Evolutionary conservation across 192 early-diverging fungal species (phyloP), one percentile per base, ranked within the genome.

Genomic region (Umbelopsis vinacea): DNA sequence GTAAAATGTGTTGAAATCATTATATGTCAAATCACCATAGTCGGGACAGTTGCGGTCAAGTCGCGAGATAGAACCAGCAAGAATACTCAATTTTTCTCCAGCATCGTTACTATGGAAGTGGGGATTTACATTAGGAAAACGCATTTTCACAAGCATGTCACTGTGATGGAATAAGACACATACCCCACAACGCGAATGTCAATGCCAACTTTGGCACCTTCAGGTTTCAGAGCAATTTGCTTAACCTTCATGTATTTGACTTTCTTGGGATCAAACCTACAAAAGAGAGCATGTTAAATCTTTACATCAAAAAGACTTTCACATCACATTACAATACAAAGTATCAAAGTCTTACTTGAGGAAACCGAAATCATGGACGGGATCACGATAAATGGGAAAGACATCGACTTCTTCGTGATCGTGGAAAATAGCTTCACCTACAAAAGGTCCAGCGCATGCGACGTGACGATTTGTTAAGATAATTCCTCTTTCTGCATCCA

Each of bases 401-500:
- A 92, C 93, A 69, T 89, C 85, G 0, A 91, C 86, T 70, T 93
- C 89, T 75, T 93, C 93, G 54, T 93, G 93, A 69, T 95, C 87
- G 66, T 90, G 91, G 57, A 88, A 92, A 29, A 95, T 82, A 17
- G 90, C 92, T 68, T 92, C 91, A 40, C 92, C 93, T 3, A 92
- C 88, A 82, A 93, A 95, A n/a, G 93, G 93, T 19, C 93, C 93
- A 2, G 90, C 83, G 68, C 92, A 90, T 10, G 86, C 91, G 17
- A 94, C 91, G 72, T 86, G 85, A 22, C 85, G 77, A 72, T 92
- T 92, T 10, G 91, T 92, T 45, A 94, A 73, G 45, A 92, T 91
- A 33, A 91, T 76, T 26, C 91, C 92, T 22, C 79, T 81, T 68
- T 81, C 76, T 22, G 86, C 86, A 76, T 95, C 93, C 10, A 95